phyloP scores from a whole-genome alignment of 306 rosid genomes.

The Rosa lucieae region DNA sequence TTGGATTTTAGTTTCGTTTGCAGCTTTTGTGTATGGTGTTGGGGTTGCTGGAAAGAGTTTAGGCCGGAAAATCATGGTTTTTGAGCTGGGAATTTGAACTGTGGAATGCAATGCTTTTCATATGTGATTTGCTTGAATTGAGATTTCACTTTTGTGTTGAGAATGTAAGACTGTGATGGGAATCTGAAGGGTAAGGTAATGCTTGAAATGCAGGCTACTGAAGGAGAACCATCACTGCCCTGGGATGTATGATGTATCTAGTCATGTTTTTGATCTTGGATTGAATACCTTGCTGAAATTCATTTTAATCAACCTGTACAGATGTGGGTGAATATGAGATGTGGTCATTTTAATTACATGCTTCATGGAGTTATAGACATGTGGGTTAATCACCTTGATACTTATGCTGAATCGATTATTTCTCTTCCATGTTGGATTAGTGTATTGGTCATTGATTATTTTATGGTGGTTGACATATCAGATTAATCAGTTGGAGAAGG shows the following conservation, averaged over 20 bases:
- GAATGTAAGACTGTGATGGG: constrained; percentile 13
- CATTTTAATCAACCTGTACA: constrained; percentile 91
- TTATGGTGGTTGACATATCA: constrained; percentile 39
- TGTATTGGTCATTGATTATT: constrained; percentile 28
- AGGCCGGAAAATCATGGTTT: too few relatives aligned
- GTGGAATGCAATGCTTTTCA: neutral
- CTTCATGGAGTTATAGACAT: neutral
- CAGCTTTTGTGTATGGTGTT: too few relatives aligned
- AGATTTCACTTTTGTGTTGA: neutral
- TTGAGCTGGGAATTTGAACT: neutral
- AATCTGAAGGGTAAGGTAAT: constrained; percentile 23
- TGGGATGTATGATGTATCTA: constrained; percentile 39
- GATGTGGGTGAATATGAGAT: constrained; percentile 92
- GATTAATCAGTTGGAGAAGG: constrained; percentile 98
- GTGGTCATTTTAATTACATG: neutral
- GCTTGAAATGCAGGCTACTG: constrained; percentile 45
- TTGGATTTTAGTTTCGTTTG: too few relatives aligned
- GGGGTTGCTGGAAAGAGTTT: too few relatives aligned
- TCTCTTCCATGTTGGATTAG: constrained; percentile 5
- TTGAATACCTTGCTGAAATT: constrained; percentile 88
- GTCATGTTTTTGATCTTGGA: constrained; percentile 49
- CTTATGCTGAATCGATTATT: neutral
- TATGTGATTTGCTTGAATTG: too few relatives aligned
- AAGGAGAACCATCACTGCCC: constrained; percentile 44
- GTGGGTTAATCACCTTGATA: neutral